Base-by-base conservation (phyloP, 228 moss, liverwort and hornwort species). In the Sphagnum magellanicum region DNA sequence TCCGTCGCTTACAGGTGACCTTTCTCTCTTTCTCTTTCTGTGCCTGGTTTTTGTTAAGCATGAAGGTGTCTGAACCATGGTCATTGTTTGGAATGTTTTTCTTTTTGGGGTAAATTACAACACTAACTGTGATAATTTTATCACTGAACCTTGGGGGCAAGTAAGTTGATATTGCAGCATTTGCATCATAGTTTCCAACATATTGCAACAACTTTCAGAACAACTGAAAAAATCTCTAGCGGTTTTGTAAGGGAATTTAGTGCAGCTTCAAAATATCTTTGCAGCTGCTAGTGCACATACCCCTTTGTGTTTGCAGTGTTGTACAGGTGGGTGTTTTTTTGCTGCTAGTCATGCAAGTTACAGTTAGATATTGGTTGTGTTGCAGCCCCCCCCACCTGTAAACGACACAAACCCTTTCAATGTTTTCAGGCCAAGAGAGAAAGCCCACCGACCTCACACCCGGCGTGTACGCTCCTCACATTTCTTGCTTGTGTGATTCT, bases 401-500 rank as follows among this genome's bases (percentile, higher is more conserved):
- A 92, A 98, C 78, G 98, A 98, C 71, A 98, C 98, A 72, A 98
- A 98, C 74, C 98, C 98, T 59, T 98, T 94, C 77, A 98, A 98
- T 74, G 98, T 98, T 61, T 98, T 98, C 74, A 93, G 98, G 75
- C 98, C 98, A 61, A 87, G 98, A 77, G 98, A 98, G 82, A 98
- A 93, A 78, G 89, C 90, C 51, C 98, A 98, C 64, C 83, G 98
- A 68, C 98, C 98, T 16, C 98, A 94, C 79, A 98, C 98, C 75
- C 90, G 98, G 10, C 92, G 98, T 61, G 98, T 98, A 87, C 86
- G 74, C 68, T 59, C 68, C 50, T 32, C 32, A 1, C 32, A 32
- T 32, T 32, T 32, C 32, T 32, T 32, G 1, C 16, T 4, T 52
- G 14, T 51, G 51, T 58, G 17, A 6, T 10, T 47, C 53, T 69